phyloP scores from a whole-genome alignment of 331 rosid genomes.

The Stylosanthes scabra region DNA sequence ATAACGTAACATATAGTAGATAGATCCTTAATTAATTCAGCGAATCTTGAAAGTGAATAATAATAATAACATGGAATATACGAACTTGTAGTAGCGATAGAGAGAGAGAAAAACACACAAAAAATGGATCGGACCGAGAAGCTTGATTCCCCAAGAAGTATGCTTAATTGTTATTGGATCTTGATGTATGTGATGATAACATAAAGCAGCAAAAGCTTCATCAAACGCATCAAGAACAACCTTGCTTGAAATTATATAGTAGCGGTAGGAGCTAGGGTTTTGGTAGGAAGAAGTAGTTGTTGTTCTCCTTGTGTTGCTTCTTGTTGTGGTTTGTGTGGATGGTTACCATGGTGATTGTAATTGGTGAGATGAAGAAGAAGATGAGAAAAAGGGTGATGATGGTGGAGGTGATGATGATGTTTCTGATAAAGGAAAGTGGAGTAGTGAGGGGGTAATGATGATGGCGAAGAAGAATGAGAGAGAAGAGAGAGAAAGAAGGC shows the following conservation, averaged over 20 bases:
- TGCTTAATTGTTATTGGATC: conserved; percentile 34
- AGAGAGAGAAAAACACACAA: not conserved
- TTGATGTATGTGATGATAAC: not conserved
- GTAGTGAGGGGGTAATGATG: conserved; percentile 56
- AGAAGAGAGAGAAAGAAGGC: conserved; percentile 53
- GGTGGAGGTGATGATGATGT: conserved; percentile 37
- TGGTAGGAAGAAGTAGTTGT: not conserved
- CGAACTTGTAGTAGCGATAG: conserved; percentile 18
- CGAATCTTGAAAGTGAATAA: not conserved
- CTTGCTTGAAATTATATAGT: conserved; percentile 23
- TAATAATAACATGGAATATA: conserved; percentile 14
- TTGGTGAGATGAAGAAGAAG: not conserved
- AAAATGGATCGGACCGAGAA: conserved; percentile 60
- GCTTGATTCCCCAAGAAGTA: conserved; percentile 64
- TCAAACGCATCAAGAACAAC: conserved; percentile 23
- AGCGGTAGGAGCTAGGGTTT: conserved; percentile 40
- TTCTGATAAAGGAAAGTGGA: conserved; percentile 38
- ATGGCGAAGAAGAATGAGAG: conserved; percentile 51
- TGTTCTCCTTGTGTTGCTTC: conserved; percentile 30
- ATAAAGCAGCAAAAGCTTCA: conserved; percentile 31
- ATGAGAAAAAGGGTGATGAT: conserved; percentile 34
- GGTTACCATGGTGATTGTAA: not conserved
- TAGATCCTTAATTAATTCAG: not conserved
- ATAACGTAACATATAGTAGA: not conserved
- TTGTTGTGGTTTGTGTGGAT: conserved; percentile 39